Conservation (phyloP, 345 rosid species). For the Jatropha curcas region DNA sequence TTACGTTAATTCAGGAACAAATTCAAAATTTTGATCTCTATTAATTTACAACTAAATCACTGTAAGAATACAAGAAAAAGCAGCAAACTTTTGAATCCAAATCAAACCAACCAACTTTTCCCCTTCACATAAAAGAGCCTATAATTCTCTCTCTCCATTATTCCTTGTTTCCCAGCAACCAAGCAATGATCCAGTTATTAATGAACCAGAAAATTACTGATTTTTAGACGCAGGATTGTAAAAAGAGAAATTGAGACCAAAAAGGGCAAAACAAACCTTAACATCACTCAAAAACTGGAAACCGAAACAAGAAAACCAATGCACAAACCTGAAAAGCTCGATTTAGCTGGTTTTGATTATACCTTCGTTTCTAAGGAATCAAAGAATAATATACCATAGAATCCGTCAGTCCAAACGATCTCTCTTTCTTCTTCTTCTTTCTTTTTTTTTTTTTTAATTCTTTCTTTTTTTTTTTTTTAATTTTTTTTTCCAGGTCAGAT, state of each 20-base stretch:
- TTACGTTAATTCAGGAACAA: background rate
- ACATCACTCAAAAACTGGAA: background rate
- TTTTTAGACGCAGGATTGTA: background rate
- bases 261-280: slow-evolving; percentile 6
- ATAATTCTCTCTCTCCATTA: too few relatives aligned
- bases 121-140: background rate
- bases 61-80: background rate
- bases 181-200: background rate
- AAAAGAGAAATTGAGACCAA: background rate
- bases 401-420: background rate
- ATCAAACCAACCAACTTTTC: background rate
- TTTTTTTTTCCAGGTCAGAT: slow-evolving; percentile 1
- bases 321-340: slow-evolving; percentile 10
- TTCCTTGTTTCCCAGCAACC: background rate
- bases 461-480: background rate
- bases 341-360: background rate
- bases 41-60: background rate
- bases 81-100: background rate
- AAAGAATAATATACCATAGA: slow-evolving; percentile 1
- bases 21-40: background rate
- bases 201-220: background rate
- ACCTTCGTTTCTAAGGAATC: background rate
- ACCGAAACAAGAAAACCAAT: background rate
- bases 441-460: too few relatives aligned
- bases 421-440: background rate